Conservation (phyloP, 306 rosid genomes). For the Quercus dentata region DNA sequence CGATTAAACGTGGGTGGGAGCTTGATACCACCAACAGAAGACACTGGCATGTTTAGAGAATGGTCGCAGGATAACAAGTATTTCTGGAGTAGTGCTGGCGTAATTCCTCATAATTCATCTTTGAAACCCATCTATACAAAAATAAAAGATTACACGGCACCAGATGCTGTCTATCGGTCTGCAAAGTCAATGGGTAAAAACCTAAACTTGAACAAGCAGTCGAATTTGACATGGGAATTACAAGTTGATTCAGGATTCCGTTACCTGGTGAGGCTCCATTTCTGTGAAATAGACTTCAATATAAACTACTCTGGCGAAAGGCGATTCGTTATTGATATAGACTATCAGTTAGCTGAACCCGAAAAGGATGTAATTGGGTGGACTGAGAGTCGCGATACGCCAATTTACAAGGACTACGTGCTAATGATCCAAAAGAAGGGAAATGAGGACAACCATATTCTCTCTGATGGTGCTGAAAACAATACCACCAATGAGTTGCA, state of each 20-base stretch:
- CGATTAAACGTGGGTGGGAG: neutral
- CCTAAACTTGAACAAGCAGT: neutral
- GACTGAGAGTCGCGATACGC: accelerated
- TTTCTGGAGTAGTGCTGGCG: neutral
- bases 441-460: accelerated
- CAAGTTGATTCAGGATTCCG: accelerated
- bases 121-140: accelerated
- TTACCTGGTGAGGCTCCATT: neutral
- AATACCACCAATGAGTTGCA: no score
- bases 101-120: no score
- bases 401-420: neutral
- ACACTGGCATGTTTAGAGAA: neutral
- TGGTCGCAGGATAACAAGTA: neutral
- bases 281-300: accelerated
- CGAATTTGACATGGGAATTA: accelerated
- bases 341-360: accelerated
- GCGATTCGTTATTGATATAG: accelerated
- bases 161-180: neutral
- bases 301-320: accelerated
- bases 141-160: neutral
- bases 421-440: neutral
- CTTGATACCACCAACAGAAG: neutral
- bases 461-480: no score
- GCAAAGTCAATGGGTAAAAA: accelerated
- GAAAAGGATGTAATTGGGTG: accelerated